Percentiles rank a stretch among this genome's conserved stretches.
These are phyloP conservation scores for Arachis monticola DNA, from an alignment of 331 rosid species.

Conservation along the genomic window DNA sequence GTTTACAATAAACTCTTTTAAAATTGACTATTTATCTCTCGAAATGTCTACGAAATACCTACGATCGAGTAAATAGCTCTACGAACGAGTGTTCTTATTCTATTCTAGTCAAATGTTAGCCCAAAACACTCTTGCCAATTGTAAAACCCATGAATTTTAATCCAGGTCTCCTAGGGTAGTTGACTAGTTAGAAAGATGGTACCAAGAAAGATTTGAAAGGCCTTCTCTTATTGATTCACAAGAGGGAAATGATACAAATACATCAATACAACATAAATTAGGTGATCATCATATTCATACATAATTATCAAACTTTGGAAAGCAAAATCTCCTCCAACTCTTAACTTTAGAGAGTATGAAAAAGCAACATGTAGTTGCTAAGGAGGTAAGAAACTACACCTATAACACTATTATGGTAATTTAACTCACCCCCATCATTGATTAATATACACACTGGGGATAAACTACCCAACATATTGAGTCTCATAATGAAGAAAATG, in stretches of 20 bases:
- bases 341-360: constrained; percentile 29
- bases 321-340: constrained; percentile 42
- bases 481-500: constrained; percentile 35
- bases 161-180: background rate
- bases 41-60: too few relatives aligned
- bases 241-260: constrained; percentile 19
- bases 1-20: too few relatives aligned
- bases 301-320: background rate
- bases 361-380: constrained; percentile 42
- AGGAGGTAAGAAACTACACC: constrained; percentile 35
- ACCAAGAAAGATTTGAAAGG: constrained; percentile 14
- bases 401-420: constrained; percentile 29
- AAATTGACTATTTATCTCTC: too few relatives aligned
- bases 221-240: constrained; percentile 25
- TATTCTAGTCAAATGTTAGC: too few relatives aligned
- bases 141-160: background rate
- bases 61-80: too few relatives aligned
- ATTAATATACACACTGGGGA: constrained; percentile 52
- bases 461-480: constrained; percentile 34
- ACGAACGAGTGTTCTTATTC: too few relatives aligned
- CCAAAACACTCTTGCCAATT: too few relatives aligned
- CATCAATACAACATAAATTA: background rate
- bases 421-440: constrained; percentile 42
- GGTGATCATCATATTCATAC: background rate
- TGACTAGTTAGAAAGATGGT: background rate